phyloP scores from a whole-genome alignment of 352 stramenopile genomes.

The Phytophthora gonapodyides region DNA sequence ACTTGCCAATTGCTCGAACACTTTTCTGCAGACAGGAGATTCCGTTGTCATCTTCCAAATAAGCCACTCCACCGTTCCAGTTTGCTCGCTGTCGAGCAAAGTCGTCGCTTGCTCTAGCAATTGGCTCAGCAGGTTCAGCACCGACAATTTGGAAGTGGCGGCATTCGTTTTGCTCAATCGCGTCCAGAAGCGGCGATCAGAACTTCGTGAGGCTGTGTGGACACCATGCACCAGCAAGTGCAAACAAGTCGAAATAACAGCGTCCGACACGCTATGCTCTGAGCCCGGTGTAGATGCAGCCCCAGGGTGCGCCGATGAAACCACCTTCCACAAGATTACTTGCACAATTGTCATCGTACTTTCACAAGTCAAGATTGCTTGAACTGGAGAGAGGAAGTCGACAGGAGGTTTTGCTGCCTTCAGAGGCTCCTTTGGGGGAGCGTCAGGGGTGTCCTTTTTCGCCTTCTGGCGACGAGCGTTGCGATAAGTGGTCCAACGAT shows the following conservation, averaged over 20 bases:
- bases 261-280: constrained; percentile 68
- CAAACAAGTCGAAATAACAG: constrained; percentile 81
- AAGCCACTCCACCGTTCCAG: constrained; percentile 75
- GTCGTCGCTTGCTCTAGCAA: constrained; percentile 50
- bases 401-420: constrained; percentile 45
- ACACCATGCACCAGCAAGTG: constrained; percentile 83
- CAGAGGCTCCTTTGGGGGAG: constrained; percentile 45
- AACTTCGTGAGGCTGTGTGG: constrained; percentile 49
- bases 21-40: constrained; percentile 47
- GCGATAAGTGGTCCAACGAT: constrained; percentile 81
- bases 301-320: constrained; percentile 29
- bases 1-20: constrained; percentile 42
- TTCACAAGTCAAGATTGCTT: constrained; percentile 68
- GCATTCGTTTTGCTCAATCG: constrained; percentile 44
- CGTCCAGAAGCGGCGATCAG: constrained; percentile 53
- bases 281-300: constrained; percentile 11
- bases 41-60: constrained; percentile 59
- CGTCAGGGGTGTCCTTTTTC: constrained; percentile 19
- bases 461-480: constrained; percentile 50
- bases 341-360: constrained; percentile 70
- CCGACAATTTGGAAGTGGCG: constrained; percentile 44
- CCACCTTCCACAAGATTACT: constrained; percentile 67
- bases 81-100: constrained; percentile 77
- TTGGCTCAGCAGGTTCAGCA: constrained; percentile 58
- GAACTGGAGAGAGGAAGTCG: constrained; percentile 57